A percentile compares a stretch with the other conserved stretches of the same genome.
Evolutionary conservation across 352 stramenopile genomes (phyloP).

Genomic region (Pythium monospermum): DNA sequence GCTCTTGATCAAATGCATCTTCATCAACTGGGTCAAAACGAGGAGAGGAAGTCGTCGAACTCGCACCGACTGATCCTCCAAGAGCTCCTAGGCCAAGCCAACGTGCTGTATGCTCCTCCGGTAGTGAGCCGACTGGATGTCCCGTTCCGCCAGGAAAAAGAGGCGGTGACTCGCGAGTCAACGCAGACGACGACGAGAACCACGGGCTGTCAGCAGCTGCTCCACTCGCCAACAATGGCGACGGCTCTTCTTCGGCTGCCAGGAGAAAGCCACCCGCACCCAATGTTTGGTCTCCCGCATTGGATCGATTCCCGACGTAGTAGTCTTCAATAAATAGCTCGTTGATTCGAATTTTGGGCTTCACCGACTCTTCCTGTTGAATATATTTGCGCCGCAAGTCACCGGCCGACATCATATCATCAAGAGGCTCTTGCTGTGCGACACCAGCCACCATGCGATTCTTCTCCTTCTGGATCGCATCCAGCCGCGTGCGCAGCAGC

Average conservation of each 20-base stretch:
- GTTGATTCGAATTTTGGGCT: constrained; percentile 62
- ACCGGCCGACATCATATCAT: constrained; percentile 54
- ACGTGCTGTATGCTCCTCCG: constrained; percentile 56
- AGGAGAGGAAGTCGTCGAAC: constrained; percentile 23
- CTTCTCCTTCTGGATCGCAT: constrained; percentile 77
- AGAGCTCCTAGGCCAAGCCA: constrained; percentile 38
- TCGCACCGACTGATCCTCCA: constrained; percentile 1
- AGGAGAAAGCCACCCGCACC: constrained; percentile 56
- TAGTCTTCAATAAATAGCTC: constrained; percentile 87
- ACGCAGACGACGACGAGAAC: constrained; percentile 35
- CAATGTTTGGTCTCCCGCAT: background rate
- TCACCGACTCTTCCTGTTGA: constrained; percentile 26
- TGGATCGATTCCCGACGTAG: constrained; percentile 37
- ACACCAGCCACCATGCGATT: constrained; percentile 42
- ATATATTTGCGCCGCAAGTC: constrained; percentile 50
- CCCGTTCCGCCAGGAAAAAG: constrained; percentile 8
- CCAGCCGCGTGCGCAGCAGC: constrained; percentile 60
- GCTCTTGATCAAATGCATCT: constrained; percentile 16
- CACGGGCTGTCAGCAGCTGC: constrained; percentile 41
- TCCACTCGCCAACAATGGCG: too few species aligned
- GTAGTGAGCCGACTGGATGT: constrained; percentile 31
- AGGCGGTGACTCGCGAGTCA: background rate
- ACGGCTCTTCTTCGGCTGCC: constrained; percentile 25
- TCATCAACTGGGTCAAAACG: constrained; percentile 51
- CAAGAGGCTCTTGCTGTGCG: constrained; percentile 22